phyloP scores from a whole-genome alignment of 2,329 filamentous ascomycete species.

The Juglanconis oblonga region DNA sequence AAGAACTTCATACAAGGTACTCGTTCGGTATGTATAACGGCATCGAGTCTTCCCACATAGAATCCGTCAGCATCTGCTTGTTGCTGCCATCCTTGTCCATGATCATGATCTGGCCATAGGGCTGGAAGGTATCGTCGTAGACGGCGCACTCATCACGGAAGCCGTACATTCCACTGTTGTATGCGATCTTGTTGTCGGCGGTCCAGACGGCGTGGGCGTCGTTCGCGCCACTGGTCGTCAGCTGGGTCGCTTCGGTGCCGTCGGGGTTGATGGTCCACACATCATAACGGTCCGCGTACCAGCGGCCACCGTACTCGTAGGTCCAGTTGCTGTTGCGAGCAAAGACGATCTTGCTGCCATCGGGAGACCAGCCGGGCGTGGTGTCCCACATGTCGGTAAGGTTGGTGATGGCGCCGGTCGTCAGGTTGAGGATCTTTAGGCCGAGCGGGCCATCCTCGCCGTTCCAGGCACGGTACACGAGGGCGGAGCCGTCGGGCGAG shows the following conservation, averaged over 20 bases:
- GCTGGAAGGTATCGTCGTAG: conserved; percentile 43
- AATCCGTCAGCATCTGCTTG: conserved; percentile 28
- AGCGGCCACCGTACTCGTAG: conserved; percentile 3
- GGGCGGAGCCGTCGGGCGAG: conserved; percentile 32
- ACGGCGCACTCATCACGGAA: conserved; percentile 39
- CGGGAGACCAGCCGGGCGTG: conserved; percentile 35
- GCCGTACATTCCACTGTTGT: conserved; percentile 38
- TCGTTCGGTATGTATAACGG: conserved; percentile 21
- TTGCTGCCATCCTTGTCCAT: conserved; percentile 39
- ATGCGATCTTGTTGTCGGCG: conserved; percentile 39
- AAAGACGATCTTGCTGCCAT: conserved; percentile 37
- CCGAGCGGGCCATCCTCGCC: conserved; percentile 24
- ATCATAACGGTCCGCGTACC: conserved; percentile 31
- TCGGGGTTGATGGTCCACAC: conserved; percentile 40
- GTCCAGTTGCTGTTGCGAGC: conserved; percentile 30
- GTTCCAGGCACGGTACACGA: conserved; percentile 33
- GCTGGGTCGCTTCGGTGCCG: conserved; percentile 31
- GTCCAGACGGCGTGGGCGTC: conserved; percentile 44
- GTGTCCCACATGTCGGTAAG: conserved; percentile 38
- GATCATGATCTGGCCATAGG: conserved; percentile 41
- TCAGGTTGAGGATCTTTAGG: conserved; percentile 31
- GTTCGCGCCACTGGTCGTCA: conserved; percentile 35
- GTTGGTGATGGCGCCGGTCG: conserved; percentile 20
- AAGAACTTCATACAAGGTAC: conserved; percentile 1
- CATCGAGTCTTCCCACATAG: conserved; percentile 33